These are phyloP conservation scores for Passiflora organensis DNA, from an alignment of 345 rosid species.

Conservation along the genomic window DNA sequence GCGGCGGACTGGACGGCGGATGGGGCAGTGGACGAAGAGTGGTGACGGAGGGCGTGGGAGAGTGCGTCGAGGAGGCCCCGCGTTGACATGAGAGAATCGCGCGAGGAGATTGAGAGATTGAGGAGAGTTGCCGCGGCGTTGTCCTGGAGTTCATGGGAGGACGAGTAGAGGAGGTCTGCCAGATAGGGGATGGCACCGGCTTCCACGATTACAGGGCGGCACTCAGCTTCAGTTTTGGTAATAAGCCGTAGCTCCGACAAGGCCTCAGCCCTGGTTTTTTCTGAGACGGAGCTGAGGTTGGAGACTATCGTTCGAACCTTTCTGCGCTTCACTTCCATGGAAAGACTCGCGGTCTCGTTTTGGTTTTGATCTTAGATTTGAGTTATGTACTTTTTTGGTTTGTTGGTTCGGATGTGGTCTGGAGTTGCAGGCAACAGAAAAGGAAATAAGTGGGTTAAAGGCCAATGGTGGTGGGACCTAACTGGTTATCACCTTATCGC, in stretches of 20 bases:
- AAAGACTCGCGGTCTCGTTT: too few relatives aligned
- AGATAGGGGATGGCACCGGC: slow-evolving; percentile 83
- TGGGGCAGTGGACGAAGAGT: slow-evolving; percentile 47
- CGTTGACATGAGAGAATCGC: slow-evolving; percentile 70
- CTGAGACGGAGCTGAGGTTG: slow-evolving; percentile 81
- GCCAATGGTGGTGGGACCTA: too few relatives aligned
- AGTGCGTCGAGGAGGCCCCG: slow-evolving; percentile 88
- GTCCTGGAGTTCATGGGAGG: slow-evolving; percentile 56
- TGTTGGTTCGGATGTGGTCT: too few relatives aligned
- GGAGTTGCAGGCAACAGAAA: too few relatives aligned
- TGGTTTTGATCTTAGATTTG: too few relatives aligned
- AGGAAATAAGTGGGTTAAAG: too few relatives aligned
- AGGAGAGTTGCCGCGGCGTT: slow-evolving; percentile 87
- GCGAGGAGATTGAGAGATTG: slow-evolving; percentile 69
- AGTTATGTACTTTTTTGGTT: too few relatives aligned
- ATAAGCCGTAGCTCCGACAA: slow-evolving; percentile 69
- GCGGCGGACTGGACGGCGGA: slow-evolving; percentile 76
- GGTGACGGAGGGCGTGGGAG: slow-evolving; percentile 72
- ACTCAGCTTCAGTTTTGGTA: slow-evolving; percentile 69
- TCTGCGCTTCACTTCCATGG: slow-evolving; percentile 75
- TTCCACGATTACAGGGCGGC: slow-evolving; percentile 58
- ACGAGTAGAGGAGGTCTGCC: slow-evolving; percentile 70
- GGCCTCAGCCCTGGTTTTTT: slow-evolving; percentile 59
- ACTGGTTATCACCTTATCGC: too few relatives aligned
- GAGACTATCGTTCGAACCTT: slow-evolving; percentile 53